Evolutionary conservation across 805 yeast genomes (phyloP), one percentile per base, ranked within the genome.

Genomic region (Kodamaea leandrae): DNA sequence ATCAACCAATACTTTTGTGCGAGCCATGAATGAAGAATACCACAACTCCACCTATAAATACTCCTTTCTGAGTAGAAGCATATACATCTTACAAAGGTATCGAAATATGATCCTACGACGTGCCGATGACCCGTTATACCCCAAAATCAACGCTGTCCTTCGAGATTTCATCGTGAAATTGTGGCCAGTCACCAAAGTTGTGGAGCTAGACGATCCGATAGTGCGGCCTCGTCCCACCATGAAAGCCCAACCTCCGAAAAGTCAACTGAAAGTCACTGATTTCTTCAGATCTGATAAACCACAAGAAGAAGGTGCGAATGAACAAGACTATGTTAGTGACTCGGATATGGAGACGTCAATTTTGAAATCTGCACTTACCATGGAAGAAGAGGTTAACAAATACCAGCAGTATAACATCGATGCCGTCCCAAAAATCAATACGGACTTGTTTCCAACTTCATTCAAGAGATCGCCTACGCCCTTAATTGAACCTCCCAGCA

Each of bases 301-400:
- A 14, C 17, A 17, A 15, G 15, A 14, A 18, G 36, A 26, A n/a
- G 41, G 32, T 2, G 36, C 25, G 7, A 12, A 23, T 14, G 41
- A 30, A 12, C 47, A 43, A 13, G 60, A 57, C 30, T 50, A 47
- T 4, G 52, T 58, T 15, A 50, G 57, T 24, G 61, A 58, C 39
- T 55, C 61, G 2, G 61, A 58, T 27, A 55, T 46, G 15, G 48
- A 44, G 15, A 18, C 23, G 10, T 28, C 47, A 6, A 6, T 41
- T 3, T 17, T 42, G 12, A 34, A 40, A 16, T 32, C 46, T 3
- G 39, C 48, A 6, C 18, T 37, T 3, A 41, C 36, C 28, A 48
- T 54, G 46, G 60, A 51, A 25, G 48, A 46, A 6, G 60, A 55
- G 29, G 44, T 55, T 7, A 46, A 36, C 15, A 52, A 49, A 42